Base-by-base conservation (phyloP, 2,329 filamentous ascomycete species). In the Cytospora piceicola region DNA sequence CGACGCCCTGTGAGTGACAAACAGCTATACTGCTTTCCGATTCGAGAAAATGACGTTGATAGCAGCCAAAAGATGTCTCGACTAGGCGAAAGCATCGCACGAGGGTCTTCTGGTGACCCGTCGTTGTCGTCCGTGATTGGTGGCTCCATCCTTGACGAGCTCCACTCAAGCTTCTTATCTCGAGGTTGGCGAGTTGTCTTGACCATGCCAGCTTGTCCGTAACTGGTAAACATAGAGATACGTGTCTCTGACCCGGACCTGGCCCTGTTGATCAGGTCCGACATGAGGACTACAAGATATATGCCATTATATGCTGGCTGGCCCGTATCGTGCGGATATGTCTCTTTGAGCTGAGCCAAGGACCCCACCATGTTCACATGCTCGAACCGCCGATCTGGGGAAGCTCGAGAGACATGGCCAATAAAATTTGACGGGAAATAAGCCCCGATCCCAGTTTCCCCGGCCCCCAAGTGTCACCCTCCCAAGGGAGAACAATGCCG, bases 31-130 rank as follows among this genome's bases (percentile, higher is more conserved):
- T 14, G 11, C 34, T 29, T 57, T 15, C 20, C 60, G 15, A 36
- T 58, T 58, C 24, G 69, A 69, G 56, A 70, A 72, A 58, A 71
- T 14, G 46, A 24, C 11, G 46, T 49, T 22, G n/a, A 49, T 24
- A 22, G 4, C 46, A 49, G 22, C 46, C 12, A 20, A 8, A 11
- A 24, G 8, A 49, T 49, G 46, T 49, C 46, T 49, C n/a, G 46
- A 14, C 46, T 24, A 24, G 46, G 46, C 46, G 39, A 49, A 24
- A 49, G 46, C n/a, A 49, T 49, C n/a, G n/a, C 46, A 49, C 46
- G 15, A 49, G 46, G 46, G 46, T 49, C 24, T 49, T 49, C 46
- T 14, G 4, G 46, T 49, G 46, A 49, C 46, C 46, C n/a, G 46
- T 49, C 22, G 46, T 14, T 24, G 22, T 6, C 4, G n/a, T 12